Evolutionary conservation across 2,329 filamentous ascomycete species (phyloP).

Genomic region (Scedosporium aurantiacum): DNA sequence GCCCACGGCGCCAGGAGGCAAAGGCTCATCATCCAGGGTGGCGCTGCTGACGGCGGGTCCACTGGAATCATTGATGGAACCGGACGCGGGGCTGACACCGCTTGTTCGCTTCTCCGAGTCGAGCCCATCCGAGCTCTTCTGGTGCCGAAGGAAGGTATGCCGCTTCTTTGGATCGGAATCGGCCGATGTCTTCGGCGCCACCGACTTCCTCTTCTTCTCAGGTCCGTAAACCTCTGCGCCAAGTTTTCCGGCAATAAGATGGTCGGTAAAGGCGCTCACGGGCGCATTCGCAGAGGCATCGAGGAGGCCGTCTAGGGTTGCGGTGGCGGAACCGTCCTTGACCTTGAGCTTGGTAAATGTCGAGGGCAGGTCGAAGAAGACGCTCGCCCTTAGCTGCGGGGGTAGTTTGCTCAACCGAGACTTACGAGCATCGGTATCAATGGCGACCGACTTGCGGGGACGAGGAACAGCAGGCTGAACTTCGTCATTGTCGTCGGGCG

Average conservation of each 20-base stretch:
- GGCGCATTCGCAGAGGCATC: slow-evolving; percentile 82
- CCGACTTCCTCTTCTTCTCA: slow-evolving; percentile 38
- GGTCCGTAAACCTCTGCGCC: slow-evolving; percentile 64
- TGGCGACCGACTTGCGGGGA: slow-evolving; percentile 1
- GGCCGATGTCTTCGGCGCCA: slow-evolving; percentile 14
- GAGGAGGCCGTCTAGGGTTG: slow-evolving; percentile 81
- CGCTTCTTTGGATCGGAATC: slow-evolving; percentile 31
- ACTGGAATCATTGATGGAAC: not conserved
- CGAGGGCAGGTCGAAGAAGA: slow-evolving; percentile 71
- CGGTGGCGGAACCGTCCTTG: slow-evolving; percentile 73
- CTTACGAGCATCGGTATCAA: slow-evolving; percentile 24
- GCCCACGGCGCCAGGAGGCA: slow-evolving; percentile 12
- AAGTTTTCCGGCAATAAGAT: slow-evolving; percentile 67
- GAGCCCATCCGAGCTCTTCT: not conserved
- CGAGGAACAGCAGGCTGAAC: slow-evolving; percentile 6
- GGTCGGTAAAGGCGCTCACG: slow-evolving; percentile 83
- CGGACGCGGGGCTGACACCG: slow-evolving; percentile 1
- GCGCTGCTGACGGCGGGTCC: not conserved
- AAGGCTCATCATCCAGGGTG: slow-evolving; percentile 4
- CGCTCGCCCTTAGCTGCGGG: slow-evolving; percentile 77
- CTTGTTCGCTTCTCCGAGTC: not conserved
- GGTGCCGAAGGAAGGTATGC: slow-evolving; percentile 6
- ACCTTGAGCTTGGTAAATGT: slow-evolving; percentile 41
- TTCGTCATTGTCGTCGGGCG: not conserved
- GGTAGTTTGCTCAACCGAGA: slow-evolving; percentile 44